These are phyloP conservation scores for Lizonia empirigonia DNA, from an alignment of 2,329 filamentous ascomycete species.

Conservation along the genomic window DNA sequence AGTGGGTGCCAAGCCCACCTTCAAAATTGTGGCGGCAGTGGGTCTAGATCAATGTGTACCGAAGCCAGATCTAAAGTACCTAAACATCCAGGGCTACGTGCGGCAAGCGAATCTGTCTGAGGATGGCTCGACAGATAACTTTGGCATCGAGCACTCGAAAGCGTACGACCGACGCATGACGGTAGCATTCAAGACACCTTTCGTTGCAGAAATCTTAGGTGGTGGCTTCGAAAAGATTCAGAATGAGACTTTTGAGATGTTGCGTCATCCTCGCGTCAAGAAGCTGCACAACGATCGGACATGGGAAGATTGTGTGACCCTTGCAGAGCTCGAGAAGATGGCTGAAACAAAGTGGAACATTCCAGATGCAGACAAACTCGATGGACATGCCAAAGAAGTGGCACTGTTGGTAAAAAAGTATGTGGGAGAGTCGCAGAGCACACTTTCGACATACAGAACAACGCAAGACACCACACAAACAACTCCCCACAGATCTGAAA, in stretches of 20 bases:
- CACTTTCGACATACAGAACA: slow-evolving; percentile 25
- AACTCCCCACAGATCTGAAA: slow-evolving; percentile 21
- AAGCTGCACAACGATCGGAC: slow-evolving; percentile 80
- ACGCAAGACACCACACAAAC: slow-evolving; percentile 31
- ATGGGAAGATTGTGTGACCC: slow-evolving; percentile 70
- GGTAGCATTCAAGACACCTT: slow-evolving; percentile 68
- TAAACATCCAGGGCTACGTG: slow-evolving; percentile 52
- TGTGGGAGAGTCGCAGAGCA: slow-evolving; percentile 25
- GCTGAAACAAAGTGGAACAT: slow-evolving; percentile 60
- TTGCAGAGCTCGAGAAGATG: slow-evolving; percentile 71
- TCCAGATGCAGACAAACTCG: slow-evolving; percentile 32
- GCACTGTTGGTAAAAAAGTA: slow-evolving; percentile 34
- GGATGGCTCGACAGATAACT: slow-evolving; percentile 26
- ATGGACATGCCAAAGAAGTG: slow-evolving; percentile 41
- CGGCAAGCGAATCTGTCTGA: slow-evolving; percentile 35
- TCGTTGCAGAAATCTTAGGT: slow-evolving; percentile 80
- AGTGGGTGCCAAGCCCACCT: slow-evolving; percentile 61
- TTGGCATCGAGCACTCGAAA: slow-evolving; percentile 31
- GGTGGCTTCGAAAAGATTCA: slow-evolving; percentile 77
- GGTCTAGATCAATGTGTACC: slow-evolving; percentile 56
- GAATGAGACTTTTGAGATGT: slow-evolving; percentile 72
- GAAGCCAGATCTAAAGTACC: slow-evolving; percentile 50
- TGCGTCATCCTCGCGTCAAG: slow-evolving; percentile 75
- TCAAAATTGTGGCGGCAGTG: slow-evolving; percentile 66
- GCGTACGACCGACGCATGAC: slow-evolving; percentile 44